Base-by-base conservation (phyloP, 331 rosid genomes). In the Stylosanthes scabra region DNA sequence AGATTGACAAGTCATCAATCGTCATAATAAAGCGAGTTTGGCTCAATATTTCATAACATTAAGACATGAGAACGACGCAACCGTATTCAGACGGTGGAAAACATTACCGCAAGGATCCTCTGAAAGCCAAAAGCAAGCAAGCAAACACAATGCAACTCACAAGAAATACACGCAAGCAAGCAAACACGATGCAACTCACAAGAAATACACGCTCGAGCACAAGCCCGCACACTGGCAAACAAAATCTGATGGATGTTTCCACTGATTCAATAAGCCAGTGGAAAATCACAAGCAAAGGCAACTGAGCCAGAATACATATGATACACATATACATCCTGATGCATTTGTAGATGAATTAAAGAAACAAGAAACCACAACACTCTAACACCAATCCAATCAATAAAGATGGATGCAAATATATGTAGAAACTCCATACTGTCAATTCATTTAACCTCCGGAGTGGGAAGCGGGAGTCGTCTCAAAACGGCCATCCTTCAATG, bases 401-500 rank as follows among this genome's bases (percentile, higher is more conserved):
- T 59, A 20, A 27, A 60, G 39, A 80, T 55, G 25, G 40, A 74
- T 77, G 61, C 8, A 59, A 83, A 72, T 10, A 81, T 41, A 59
- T 42, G 34, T 11, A 57, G 66, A 16, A 72, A 63, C 69, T 77
- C 59, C 67, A 25, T 51, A 74, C 44, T 66, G 68, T 72, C 74
- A 68, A 71, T 34, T 51, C 13, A 71, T 86, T 79, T 74, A 91
- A 70, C 93, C 99, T 76, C 99, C 99, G 8, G 99, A 94, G 86
- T 94, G 99, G 75, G 97, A 86, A 63, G 92, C 97, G 0, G 96
- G 80, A 45, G 87, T 86, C 31, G 93, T 91, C 82, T 91, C 96
- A 27, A 94, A 94, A 80, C 31, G 87, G 37, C 88, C 96, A 13
- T 89, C 86, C 82, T 89, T 94, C 59, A 83, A 89, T 11, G 65